A percentile compares a stretch with the other conserved stretches of the same genome.
phyloP scores from a whole-genome alignment of 2,329 filamentous ascomycete genomes.

The Trichoderma asperellum region DNA sequence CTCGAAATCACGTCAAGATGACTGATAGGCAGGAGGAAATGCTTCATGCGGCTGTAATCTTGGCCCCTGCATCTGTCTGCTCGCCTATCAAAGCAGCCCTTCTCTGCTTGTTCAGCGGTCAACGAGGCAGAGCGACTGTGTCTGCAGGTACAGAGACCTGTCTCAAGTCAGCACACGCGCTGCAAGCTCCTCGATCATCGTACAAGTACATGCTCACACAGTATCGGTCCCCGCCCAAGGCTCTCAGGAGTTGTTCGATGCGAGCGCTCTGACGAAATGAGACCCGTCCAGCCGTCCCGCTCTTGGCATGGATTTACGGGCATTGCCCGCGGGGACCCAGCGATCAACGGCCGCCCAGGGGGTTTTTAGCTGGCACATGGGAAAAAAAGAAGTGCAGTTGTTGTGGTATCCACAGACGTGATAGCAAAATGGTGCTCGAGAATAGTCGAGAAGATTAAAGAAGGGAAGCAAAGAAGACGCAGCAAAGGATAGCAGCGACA shows the following conservation, averaged over 20 bases:
- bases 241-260: constrained; percentile 9
- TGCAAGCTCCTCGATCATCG: neutral
- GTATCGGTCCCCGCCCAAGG: neutral
- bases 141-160: neutral
- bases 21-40: neutral
- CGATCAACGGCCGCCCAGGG: constrained; percentile 22
- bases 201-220: neutral
- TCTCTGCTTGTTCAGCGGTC: neutral
- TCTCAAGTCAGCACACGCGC: too few species aligned
- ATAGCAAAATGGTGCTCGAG: neutral
- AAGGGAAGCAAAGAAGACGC: neutral
- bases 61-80: neutral
- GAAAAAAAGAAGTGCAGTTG: neutral
- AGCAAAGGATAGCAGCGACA: neutral
- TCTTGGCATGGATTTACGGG: constrained; percentile 20
- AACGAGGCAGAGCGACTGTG: neutral
- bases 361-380: constrained; percentile 5
- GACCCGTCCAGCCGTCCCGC: constrained; percentile 14
- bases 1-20: neutral
- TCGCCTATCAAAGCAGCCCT: neutral
- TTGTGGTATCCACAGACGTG: neutral
- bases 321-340: constrained; percentile 17
- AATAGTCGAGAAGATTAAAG: neutral
- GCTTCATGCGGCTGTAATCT: neutral
- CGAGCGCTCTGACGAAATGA: constrained; percentile 16